These are phyloP conservation scores for Yarrowia sp. DNA, from an alignment of 805 yeast genomes.

Conservation along the genomic window DNA sequence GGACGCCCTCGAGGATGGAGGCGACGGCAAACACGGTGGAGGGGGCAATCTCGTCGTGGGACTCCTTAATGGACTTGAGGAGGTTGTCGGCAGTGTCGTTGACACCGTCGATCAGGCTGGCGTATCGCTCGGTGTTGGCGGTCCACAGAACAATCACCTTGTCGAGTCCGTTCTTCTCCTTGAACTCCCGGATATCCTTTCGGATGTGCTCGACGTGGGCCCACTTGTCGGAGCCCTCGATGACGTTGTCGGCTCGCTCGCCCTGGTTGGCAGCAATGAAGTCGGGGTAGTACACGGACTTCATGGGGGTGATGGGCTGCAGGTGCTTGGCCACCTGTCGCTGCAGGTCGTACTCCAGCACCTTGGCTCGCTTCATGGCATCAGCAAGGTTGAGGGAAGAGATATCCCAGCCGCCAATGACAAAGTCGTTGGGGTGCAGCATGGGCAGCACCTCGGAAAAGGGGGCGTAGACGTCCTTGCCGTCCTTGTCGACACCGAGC, in stretches of 20 bases:
- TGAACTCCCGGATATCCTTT: constrained; percentile 80
- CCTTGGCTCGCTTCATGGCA: constrained; percentile 86
- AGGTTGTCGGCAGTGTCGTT: constrained; percentile 88
- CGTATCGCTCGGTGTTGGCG: constrained; percentile 94
- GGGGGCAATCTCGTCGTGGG: constrained; percentile 86
- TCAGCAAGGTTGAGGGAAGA: constrained; percentile 70
- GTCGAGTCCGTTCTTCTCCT: constrained; percentile 73
- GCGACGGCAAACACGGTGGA: constrained; percentile 96
- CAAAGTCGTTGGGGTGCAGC: constrained; percentile 87
- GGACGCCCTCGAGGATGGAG: constrained; percentile 82
- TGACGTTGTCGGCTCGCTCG: constrained; percentile 87
- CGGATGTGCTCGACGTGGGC: constrained; percentile 86
- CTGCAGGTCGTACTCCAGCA: constrained; percentile 85
- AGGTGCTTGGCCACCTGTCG: constrained; percentile 71
- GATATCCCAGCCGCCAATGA: constrained; percentile 96
- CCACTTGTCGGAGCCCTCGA: constrained; percentile 81
- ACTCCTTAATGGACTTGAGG: constrained; percentile 71
- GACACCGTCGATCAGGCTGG: constrained; percentile 77
- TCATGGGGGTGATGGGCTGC: constrained; percentile 70
- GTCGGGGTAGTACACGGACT: constrained; percentile 92
- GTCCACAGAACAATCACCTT: constrained; percentile 94
- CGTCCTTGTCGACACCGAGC: constrained; percentile 81
- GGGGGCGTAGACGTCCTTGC: constrained; percentile 90
- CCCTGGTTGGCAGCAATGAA: constrained; percentile 95
- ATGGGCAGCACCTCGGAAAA: constrained; percentile 88